These are phyloP conservation scores for Aspergillus mulundensis DNA, from an alignment of 495 filamentous ascomycete genomes.

Conservation along the genomic window DNA sequence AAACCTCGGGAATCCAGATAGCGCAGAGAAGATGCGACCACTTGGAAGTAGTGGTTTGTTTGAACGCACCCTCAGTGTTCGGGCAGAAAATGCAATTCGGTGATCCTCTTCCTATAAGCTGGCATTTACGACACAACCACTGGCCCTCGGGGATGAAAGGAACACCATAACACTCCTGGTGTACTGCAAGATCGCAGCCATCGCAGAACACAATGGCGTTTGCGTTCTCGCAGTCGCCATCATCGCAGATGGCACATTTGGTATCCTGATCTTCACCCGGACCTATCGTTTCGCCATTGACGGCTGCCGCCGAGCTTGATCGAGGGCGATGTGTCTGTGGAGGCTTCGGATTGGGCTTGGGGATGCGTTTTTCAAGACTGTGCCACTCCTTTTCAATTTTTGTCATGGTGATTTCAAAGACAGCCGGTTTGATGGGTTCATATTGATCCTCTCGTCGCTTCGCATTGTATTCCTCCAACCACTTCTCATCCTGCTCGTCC, in stretches of 20 bases:
- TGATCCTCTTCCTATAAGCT: constrained; percentile 86
- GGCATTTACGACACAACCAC: constrained; percentile 97
- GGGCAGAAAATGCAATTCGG: constrained; percentile 98
- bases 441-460: constrained; percentile 67
- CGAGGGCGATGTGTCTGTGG: constrained; percentile 86
- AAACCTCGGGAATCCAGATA: constrained; percentile 97
- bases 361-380: constrained; percentile 90
- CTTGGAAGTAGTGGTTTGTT: constrained; percentile 89
- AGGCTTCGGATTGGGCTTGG: constrained; percentile 91
- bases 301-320: constrained; percentile 86
- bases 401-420: constrained; percentile 97
- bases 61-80: constrained; percentile 96
- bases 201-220: constrained; percentile 99
- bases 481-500: constrained; percentile 98
- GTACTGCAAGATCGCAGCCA: constrained; percentile 94
- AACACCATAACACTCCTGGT: constrained; percentile 98
- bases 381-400: constrained; percentile 99
- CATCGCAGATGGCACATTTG: constrained; percentile 97
- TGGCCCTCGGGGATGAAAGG: constrained; percentile 98
- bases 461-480: constrained; percentile 80
- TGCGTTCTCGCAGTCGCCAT: constrained; percentile 98
- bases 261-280: constrained; percentile 91
- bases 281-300: constrained; percentile 80
- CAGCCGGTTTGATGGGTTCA: constrained; percentile 79
- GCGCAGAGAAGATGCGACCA: constrained; percentile 97